A percentile compares a stretch with the other conserved stretches of the same genome.
Conservation (phyloP, 495 filamentous ascomycete genomes). For the Aspergillus taichungensis region DNA sequence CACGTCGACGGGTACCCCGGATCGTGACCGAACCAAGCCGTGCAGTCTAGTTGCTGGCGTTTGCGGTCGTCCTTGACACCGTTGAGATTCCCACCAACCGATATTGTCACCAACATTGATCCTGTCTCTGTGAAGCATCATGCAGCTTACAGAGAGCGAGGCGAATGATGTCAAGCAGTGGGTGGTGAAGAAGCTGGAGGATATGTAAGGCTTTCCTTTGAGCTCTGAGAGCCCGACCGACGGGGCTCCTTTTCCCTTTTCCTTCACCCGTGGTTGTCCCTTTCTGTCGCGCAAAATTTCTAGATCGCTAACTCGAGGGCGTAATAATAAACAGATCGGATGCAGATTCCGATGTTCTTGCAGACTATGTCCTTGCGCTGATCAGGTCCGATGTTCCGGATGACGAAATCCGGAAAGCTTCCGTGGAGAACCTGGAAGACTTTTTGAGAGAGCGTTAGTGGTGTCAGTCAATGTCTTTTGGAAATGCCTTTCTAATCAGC, state of each 20-base stretch:
- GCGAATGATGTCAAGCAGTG: conserved; percentile 68
- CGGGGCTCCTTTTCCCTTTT: neutral
- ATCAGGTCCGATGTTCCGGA: conserved; percentile 69
- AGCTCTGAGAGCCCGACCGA: neutral
- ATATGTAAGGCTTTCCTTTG: conserved; percentile 56
- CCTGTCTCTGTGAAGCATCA: conserved; percentile 19
- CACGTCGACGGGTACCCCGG: too few relatives aligned
- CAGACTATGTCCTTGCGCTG: conserved; percentile 92
- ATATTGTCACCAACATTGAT: neutral
- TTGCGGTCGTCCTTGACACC: too few relatives aligned
- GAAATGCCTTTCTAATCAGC: neutral
- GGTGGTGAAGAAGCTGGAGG: conserved; percentile 84
- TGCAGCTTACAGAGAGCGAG: conserved; percentile 76
- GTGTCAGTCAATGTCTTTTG: neutral
- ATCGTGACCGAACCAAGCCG: too few relatives aligned
- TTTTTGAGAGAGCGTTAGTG: conserved; percentile 74
- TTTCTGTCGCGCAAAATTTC: neutral
- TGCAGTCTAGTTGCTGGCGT: too few relatives aligned
- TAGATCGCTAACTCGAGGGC: neutral
- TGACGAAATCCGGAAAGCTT: conserved; percentile 63
- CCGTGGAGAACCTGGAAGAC: conserved; percentile 72
- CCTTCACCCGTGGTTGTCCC: neutral
- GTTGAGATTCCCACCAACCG: too few relatives aligned
- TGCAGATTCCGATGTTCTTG: conserved; percentile 89
- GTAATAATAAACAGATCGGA: conserved; percentile 55